Conservation (phyloP, 306 rosid species). For the Prunus campanulata region DNA sequence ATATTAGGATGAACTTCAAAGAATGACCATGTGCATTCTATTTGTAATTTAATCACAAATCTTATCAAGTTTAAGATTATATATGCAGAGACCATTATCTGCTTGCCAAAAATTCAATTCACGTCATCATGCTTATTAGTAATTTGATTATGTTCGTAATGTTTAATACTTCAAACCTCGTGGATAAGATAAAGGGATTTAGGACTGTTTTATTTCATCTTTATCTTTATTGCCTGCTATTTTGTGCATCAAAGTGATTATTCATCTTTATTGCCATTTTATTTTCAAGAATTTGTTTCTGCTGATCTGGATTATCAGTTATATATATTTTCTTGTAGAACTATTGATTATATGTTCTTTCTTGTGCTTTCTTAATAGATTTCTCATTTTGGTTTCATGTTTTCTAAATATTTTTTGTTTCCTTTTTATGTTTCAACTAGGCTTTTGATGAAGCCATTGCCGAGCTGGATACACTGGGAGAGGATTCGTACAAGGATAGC, state of each 20-base stretch:
- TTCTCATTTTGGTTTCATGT: background rate
- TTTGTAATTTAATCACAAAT: background rate
- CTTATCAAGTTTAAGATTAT: background rate
- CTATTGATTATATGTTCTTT: background rate
- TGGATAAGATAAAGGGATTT: too few relatives aligned
- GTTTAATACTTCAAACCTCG: too few relatives aligned
- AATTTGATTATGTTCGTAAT: too few relatives aligned
- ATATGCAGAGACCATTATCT: background rate
- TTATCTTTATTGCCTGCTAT: background rate
- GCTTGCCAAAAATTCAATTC: too few relatives aligned
- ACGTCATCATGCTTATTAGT: too few relatives aligned
- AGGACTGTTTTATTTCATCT: background rate
- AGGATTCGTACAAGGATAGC: constrained; percentile 46
- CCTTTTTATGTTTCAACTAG: constrained; percentile 5
- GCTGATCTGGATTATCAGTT: too few relatives aligned
- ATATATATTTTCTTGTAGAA: too few relatives aligned
- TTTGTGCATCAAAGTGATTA: background rate
- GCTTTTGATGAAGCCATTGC: constrained; percentile 47
- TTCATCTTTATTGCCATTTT: background rate
- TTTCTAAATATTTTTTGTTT: background rate
- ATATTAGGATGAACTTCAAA: background rate
- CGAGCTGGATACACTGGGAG: constrained; percentile 38
- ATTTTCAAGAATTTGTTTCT: background rate
- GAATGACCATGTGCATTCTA: background rate
- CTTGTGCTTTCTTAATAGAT: background rate